These are phyloP conservation scores for Erythrobasidium yunnanense DNA, from an alignment of 768 basidiomycete species.

Conservation along the genomic window DNA sequence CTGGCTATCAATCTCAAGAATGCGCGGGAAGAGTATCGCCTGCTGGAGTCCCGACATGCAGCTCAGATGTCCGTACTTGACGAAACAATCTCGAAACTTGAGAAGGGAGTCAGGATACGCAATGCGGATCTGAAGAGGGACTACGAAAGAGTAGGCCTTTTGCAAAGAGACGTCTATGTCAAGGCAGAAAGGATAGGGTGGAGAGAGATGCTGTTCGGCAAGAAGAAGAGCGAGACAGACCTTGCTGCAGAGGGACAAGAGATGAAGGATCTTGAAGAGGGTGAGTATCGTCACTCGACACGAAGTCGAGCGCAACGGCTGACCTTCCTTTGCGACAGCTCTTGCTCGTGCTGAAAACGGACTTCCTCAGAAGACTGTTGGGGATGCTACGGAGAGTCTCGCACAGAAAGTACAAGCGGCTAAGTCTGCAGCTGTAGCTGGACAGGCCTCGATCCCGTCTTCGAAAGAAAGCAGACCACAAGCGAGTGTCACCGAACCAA, in stretches of 20 bases:
- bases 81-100: background rate
- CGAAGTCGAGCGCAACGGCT: no score
- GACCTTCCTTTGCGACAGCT: no score
- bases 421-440: background rate
- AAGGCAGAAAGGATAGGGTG: background rate
- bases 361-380: no score
- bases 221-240: slow-evolving; percentile 1
- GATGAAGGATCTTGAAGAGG: slow-evolving; percentile 3
- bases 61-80: slow-evolving; percentile 8
- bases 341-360: no score
- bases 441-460: background rate
- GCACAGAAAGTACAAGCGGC: background rate
- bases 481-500: no score
- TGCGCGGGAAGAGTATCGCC: background rate
- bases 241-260: background rate
- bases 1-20: slow-evolving; percentile 23
- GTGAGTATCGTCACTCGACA: background rate
- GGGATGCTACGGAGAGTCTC: background rate
- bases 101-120: background rate
- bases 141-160: slow-evolving; percentile 7
- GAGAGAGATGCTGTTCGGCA: slow-evolving; percentile 18
- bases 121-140: background rate
- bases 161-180: background rate
- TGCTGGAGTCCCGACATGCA: slow-evolving; percentile 3
- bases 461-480: no score